These are phyloP conservation scores for Aureobasidium sp. DNA, from an alignment of 2,329 filamentous ascomycete species.

Conservation along the genomic window DNA sequence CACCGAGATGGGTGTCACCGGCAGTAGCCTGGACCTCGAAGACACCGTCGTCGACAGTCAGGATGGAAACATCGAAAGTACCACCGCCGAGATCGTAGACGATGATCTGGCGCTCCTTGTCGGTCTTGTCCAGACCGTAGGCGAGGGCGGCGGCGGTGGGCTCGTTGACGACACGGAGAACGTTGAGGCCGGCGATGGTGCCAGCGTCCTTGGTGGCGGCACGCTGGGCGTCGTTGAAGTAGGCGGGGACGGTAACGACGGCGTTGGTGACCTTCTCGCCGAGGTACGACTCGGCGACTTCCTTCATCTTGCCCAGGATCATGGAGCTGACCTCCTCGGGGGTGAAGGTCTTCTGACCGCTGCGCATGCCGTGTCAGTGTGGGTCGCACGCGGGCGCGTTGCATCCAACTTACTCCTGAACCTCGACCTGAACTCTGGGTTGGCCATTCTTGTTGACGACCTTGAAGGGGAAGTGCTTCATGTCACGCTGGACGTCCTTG, in stretches of 20 bases:
- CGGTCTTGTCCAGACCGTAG: conserved; percentile 84
- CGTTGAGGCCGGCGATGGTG: conserved; percentile 83
- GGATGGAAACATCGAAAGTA: conserved; percentile 89
- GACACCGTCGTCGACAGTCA: conserved; percentile 62
- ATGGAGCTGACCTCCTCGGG: conserved; percentile 75
- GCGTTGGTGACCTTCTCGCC: conserved; percentile 78
- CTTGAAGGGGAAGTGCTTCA: conserved; percentile 99
- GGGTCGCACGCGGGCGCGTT: not conserved
- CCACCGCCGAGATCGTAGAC: conserved; percentile 91
- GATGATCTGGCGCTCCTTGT: conserved; percentile 77
- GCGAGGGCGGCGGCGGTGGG: conserved; percentile 92
- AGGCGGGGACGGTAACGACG: conserved; percentile 89
- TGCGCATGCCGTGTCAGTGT: conserved; percentile 16
- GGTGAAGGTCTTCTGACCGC: conserved; percentile 60
- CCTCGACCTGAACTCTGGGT: conserved; percentile 70
- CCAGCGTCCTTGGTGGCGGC: conserved; percentile 95
- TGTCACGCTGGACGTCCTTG: conserved; percentile 81
- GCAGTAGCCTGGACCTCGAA: conserved; percentile 92
- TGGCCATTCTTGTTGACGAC: conserved; percentile 84
- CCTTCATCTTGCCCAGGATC: conserved; percentile 79
- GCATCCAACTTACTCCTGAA: conserved; percentile 40
- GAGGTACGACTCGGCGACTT: conserved; percentile 68
- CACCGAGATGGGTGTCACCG: conserved; percentile 94
- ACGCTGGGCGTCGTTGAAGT: conserved; percentile 98
- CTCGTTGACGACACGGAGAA: conserved; percentile 94